phyloP scores from a whole-genome alignment of 371 early-diverging fungal species.

The Zancudomyces culisetae region DNA sequence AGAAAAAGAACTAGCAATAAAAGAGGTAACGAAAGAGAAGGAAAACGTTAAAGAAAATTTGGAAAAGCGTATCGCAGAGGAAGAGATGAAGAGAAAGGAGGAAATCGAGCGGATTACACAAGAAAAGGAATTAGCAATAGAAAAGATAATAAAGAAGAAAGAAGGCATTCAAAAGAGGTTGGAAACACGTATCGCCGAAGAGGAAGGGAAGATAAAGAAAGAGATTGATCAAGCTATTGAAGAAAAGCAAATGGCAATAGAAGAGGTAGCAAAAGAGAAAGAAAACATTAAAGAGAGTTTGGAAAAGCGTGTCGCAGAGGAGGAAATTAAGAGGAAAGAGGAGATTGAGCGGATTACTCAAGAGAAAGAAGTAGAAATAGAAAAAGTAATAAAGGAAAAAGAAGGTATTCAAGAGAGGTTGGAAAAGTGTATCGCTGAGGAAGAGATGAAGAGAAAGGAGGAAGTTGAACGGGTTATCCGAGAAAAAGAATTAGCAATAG shows the following conservation, averaged over 20 bases:
- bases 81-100: neutral
- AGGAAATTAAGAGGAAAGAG: neutral
- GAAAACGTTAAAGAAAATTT: neutral
- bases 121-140: no score
- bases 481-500: neutral
- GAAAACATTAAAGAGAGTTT: neutral
- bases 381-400: neutral
- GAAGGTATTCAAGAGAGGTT: neutral
- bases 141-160: neutral
- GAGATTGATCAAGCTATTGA: neutral
- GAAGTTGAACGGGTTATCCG: neutral
- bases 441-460: neutral
- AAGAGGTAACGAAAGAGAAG: neutral
- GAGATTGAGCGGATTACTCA: neutral
- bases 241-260: neutral
- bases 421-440: neutral
- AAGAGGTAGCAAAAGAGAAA: neutral
- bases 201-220: neutral
- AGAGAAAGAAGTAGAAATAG: neutral
- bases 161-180: neutral
- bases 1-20: neutral
- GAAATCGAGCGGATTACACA: no score
- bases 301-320: neutral
- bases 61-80: neutral
- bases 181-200: neutral